Percentiles rank a stretch among this genome's conserved stretches.
phyloP scores from a whole-genome alignment of 805 yeast species.

The Kuraishia cidri region DNA sequence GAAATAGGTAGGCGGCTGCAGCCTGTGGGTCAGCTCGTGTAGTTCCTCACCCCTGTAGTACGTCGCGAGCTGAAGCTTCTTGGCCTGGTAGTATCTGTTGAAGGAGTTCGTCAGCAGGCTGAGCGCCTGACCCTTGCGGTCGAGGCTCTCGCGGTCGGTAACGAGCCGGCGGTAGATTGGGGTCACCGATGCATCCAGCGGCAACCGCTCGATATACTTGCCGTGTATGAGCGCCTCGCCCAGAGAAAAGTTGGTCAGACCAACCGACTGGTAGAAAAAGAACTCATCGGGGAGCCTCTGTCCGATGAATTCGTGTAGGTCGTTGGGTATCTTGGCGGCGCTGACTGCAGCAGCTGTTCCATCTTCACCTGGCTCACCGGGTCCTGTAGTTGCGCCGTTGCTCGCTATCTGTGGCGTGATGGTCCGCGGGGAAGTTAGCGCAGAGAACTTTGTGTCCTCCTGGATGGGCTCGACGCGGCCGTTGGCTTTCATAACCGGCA shows the following conservation, averaged over 20 bases:
- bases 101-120: slow-evolving; percentile 63
- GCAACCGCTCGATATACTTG: slow-evolving; percentile 49
- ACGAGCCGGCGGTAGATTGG: slow-evolving; percentile 51
- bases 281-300: slow-evolving; percentile 83
- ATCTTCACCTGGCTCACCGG: too few species aligned
- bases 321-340: slow-evolving; percentile 53
- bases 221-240: slow-evolving; percentile 65
- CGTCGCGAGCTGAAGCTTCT: slow-evolving; percentile 43
- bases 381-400: slow-evolving; percentile 3
- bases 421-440: slow-evolving; percentile 4
- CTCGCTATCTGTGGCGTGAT: too few species aligned
- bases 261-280: slow-evolving; percentile 73
- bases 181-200: slow-evolving; percentile 52
- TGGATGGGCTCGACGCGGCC: slow-evolving; percentile 60
- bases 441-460: slow-evolving; percentile 7
- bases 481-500: slow-evolving; percentile 62
- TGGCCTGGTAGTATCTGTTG: slow-evolving; percentile 79
- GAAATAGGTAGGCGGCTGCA: slow-evolving; percentile 42
- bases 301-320: slow-evolving; percentile 74
- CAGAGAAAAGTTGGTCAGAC: slow-evolving; percentile 55
- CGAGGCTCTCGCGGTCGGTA: slow-evolving; percentile 30
- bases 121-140: slow-evolving; percentile 51
- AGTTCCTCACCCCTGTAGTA: slow-evolving; percentile 12
- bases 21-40: slow-evolving; percentile 37
- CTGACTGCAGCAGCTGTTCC: slow-evolving; percentile 4